These are phyloP conservation scores for Chlorella vulgaris DNA, from an alignment of 139 green algal species.

Conservation along the genomic window DNA sequence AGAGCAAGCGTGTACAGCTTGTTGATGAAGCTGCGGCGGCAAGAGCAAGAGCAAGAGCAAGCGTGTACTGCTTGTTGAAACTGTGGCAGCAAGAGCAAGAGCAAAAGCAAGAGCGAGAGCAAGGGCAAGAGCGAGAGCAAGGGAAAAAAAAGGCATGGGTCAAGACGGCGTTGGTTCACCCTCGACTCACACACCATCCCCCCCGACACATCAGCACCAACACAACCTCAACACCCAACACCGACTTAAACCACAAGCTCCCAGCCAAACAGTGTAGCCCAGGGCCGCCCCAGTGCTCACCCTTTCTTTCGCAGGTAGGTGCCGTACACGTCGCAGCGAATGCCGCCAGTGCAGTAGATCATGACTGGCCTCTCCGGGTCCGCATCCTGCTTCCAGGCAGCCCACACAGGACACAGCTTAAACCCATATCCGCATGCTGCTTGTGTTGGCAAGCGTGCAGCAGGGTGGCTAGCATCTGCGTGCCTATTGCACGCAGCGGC, in stretches of 20 bases:
- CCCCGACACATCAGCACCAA: neutral
- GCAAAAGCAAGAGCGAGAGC: no score
- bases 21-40: neutral
- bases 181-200: no score
- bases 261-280: no score
- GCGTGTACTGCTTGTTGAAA: no score
- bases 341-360: conserved; percentile 99
- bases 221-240: no score
- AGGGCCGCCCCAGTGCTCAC: no score
- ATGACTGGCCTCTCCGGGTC: conserved; percentile 82
- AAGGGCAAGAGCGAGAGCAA: neutral
- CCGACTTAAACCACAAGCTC: no score
- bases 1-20: no score
- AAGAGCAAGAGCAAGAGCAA: no score
- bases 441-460: neutral
- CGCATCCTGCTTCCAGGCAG: neutral
- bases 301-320: conserved; percentile 84
- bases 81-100: no score
- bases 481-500: neutral
- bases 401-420: neutral
- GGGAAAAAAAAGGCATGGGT: no score
- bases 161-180: no score
- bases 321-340: conserved; percentile 98
- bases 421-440: neutral
- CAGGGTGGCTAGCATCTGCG: neutral